Evolutionary conservation across 176 grass and related monocot species (phyloP).

Genomic region (Olyra latifolia): DNA sequence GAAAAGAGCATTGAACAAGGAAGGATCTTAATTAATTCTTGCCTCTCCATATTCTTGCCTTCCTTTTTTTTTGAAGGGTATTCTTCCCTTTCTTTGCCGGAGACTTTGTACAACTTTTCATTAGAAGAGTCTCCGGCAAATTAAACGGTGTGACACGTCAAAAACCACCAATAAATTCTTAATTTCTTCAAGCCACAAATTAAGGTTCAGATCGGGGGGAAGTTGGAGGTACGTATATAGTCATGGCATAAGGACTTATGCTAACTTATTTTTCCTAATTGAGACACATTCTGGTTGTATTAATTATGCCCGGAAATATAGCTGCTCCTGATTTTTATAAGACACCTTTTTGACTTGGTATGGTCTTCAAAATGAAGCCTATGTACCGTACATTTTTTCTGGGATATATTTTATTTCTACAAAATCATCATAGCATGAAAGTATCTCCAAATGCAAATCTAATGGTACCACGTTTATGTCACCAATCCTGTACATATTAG

Average conservation of each 20-base stretch:
- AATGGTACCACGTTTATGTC: neutral
- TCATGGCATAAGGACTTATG: neutral
- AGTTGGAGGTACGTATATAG: neutral
- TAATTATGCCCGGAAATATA: neutral
- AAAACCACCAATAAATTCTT: neutral
- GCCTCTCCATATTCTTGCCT: neutral
- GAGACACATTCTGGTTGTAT: neutral
- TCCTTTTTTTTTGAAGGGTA: too few relatives aligned
- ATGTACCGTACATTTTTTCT: too few relatives aligned
- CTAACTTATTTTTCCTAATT: neutral
- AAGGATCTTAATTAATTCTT: slow-evolving; percentile 42
- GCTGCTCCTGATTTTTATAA: neutral
- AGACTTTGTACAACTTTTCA: slow-evolving; percentile 31
- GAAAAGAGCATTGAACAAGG: slow-evolving; percentile 48
- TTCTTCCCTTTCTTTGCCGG: slow-evolving; percentile 8
- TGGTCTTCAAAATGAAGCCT: too few relatives aligned
- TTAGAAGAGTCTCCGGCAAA: slow-evolving; percentile 32
- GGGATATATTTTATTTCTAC: too few relatives aligned
- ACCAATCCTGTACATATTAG: neutral
- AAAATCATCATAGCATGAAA: too few relatives aligned
- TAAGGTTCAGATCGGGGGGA: neutral
- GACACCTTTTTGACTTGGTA: neutral
- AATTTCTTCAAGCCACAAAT: neutral
- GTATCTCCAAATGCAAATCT: too few relatives aligned
- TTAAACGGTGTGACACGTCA: neutral